Evolutionary conservation across 2,329 filamentous ascomycete genomes (phyloP), one percentile per base, ranked within the genome.

Genomic region (Fusarium subglutinans): DNA sequence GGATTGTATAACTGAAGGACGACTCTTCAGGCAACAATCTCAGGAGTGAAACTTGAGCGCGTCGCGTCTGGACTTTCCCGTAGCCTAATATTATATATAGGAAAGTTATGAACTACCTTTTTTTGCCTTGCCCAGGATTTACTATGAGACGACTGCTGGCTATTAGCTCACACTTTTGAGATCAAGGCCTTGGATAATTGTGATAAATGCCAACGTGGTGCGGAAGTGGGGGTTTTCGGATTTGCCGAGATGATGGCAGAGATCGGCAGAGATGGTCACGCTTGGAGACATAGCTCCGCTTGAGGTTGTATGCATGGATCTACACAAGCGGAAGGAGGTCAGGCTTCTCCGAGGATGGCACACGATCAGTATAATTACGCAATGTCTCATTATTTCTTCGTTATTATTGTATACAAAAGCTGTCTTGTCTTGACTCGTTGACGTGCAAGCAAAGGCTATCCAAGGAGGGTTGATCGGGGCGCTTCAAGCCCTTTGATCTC

Each of bases 361-460:
- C 12, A 8, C 12, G 18, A 38, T 8, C 8, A 28, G 47, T 12
- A 8, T 40, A 14, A 13, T 41, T 8, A 20, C 20, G 47, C 40
- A 61, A 60, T 45, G 26, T 68, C 35, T 67, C 53, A 61, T 68
- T 53, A 68, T 26, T 40, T 61, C n/a, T 53, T 22, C 54, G 35
- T 41, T 38, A 47, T n/a, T 47, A 62, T 41, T 59, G 38, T 18
- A 43, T 45, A 30, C 13, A 28, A 17, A 53, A 28, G 6, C 28
- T 35, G 33, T 35, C 17, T 18, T n/a, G 4, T 38, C 24, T 60
- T 33, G 2, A 35, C 24, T 26, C 8, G 3, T 17, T 8, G 14
- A 1, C 8, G 4, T 30, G 10, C 14, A 43, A 33, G 30, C 3
- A 35, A 28, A 22, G 20, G 13, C 14, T 15, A 1, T 26, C 5